phyloP scores from a whole-genome alignment of 495 filamentous ascomycete species.

The Talaromyces wortmannii region DNA sequence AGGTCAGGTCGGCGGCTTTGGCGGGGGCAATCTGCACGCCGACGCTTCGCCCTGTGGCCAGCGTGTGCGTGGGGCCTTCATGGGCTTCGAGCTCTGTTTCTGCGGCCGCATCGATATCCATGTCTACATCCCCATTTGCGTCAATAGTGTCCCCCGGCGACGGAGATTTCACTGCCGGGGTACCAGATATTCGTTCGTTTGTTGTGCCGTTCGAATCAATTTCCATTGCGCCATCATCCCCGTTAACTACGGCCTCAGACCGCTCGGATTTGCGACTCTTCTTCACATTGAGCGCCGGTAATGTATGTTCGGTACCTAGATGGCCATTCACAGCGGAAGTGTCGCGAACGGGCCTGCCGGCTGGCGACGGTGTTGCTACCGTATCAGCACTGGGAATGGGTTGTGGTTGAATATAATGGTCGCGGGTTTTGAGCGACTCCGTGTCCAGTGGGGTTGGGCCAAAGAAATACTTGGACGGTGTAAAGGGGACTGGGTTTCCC shows the following conservation, averaged over 20 bases:
- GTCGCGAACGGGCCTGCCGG: constrained; percentile 35
- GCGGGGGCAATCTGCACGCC: constrained; percentile 56
- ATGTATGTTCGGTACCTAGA: constrained; percentile 19
- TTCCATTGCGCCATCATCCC: constrained; percentile 49
- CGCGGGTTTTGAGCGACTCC: constrained; percentile 19
- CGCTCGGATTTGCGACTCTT: constrained; percentile 39
- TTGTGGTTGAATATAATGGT: constrained; percentile 8
- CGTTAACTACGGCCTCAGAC: constrained; percentile 30
- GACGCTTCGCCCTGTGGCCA: constrained; percentile 60
- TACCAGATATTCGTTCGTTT: constrained; percentile 44
- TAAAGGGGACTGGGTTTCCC: constrained; percentile 28
- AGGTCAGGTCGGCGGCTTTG: constrained; percentile 56
- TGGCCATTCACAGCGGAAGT: constrained; percentile 33
- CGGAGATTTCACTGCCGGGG: constrained; percentile 25
- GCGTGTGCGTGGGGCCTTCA: constrained; percentile 48
- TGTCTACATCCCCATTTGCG: constrained; percentile 33
- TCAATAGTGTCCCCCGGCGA: constrained; percentile 18
- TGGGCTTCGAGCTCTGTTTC: constrained; percentile 29
- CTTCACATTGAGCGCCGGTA: constrained; percentile 14
- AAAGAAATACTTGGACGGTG: constrained; percentile 42
- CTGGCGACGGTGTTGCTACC: constrained; percentile 19
- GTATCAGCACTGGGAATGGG: not conserved
- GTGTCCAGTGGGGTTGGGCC: constrained; percentile 37
- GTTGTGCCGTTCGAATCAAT: constrained; percentile 31
- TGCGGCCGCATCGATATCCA: constrained; percentile 25